Base-by-base conservation (phyloP, 805 yeast genomes). In the Blastobotrys chiropterorum region DNA sequence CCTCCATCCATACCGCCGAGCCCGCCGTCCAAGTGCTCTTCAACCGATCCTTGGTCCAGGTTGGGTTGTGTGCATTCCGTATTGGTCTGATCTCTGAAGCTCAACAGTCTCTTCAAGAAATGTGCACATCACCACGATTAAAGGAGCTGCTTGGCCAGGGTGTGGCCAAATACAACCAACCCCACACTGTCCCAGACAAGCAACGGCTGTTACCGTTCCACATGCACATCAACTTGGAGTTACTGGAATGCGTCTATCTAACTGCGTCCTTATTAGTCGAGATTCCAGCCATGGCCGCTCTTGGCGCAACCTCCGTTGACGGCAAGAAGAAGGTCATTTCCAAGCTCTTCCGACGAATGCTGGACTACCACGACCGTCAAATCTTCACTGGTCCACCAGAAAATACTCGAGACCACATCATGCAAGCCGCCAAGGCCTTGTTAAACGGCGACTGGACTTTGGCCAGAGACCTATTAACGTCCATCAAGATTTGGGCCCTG, bases 361-460 rank as follows among this genome's bases (percentile, higher is more conserved):
- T 94, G 60, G 98, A 94, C 68, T 86, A 85, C 74, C 90, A 87
- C 66, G 97, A 90, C 67, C 85, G 92, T 71, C 96, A 90, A 70
- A 85, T 85, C 53, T 94, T 92, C 77, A 88, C 89, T 57, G 99
- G 98, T 44, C 99, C 99, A 46, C 96, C 98, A 50, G 99, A 94
- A 73, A 88, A 90, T 68, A 86, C 95, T 45, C 85, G 95, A 64
- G 99, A 94, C 69, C 87, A 81, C 71, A 84, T 94, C 61, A 83
- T 92, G 78, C 87, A 86, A 68, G 96, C 97, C 47, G 95, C 97
- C 42, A 83, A 83, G 71, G 81, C 88, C 31, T 80, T 94, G 69
- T 87, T 86, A 67, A 79, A 79, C 61, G 97, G 97, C 59, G 88
- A 92, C 66, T 94, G 99, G 98, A 72, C 77, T 57, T 76, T 78